Evolutionary conservation across 2,329 filamentous ascomycete genomes (phyloP), one percentile per base, ranked within the genome.

Genomic region (Bimuria novae-zelandiae): DNA sequence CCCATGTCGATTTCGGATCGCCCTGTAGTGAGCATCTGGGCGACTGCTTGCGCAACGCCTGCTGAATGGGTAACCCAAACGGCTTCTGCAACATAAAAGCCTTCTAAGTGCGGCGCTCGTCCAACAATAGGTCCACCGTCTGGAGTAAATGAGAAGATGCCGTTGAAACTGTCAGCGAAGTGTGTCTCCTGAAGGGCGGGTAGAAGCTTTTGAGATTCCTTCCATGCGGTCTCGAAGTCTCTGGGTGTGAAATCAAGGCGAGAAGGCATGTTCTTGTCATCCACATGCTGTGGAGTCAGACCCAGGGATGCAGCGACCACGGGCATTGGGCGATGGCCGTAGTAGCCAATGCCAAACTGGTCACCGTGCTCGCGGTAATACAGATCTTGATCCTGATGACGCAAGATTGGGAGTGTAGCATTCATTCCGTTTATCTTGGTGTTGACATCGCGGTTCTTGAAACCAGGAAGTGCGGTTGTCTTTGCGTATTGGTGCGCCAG

Each of bases 21-120:
- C 2, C 84, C 84, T 0, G 75, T 77, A 0, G 84, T 86, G 22
- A 87, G 71, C 0, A 84, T 63, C 62, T 87, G 78, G 0, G 84
- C 84, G 1, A 87, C 64, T 0, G 84, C 83, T 22, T 82, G 79
- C 7, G 84, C 84, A 1, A 87, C 81, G 21, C 84, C 84, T 0
- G 83, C 84, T 0, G 84, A 86, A 57, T 87, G 84, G 16, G 84
- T 87, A 0, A 87, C 84, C 84, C 84, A 87, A 0, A 87, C 83
- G 4, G 84, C 84, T 60, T 87, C 84, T 0, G 84, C 84, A 1
- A 87, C 82, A 59, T 79, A 86, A 69, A 87, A 87, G 11, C 82
- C 82, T 40, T 86, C 81, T 0, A 87, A 68, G 12, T 77, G 78
- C 6, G 84, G 83, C 0, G 82, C 76, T 60, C 82, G 78, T 2